A percentile compares a stretch with the other conserved stretches of the same genome.
phyloP scores from a whole-genome alignment of 345 rosid species.

The Moricandia moricandioides region DNA sequence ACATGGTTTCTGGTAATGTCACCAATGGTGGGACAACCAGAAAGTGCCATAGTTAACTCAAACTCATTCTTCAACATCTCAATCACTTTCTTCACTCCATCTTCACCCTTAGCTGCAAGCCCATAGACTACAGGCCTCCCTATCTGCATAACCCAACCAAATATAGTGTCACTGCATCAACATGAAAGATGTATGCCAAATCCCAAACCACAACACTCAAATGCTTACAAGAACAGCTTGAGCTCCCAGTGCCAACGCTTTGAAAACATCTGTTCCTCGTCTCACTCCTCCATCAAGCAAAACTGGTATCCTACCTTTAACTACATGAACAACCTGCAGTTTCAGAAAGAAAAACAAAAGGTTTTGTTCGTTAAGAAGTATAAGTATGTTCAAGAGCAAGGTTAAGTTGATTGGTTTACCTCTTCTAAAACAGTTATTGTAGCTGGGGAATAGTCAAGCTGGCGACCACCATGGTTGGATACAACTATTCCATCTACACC shows the following conservation, averaged over 20 bases:
- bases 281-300: slow-evolving; percentile 83
- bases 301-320: slow-evolving; percentile 71
- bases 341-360: not conserved
- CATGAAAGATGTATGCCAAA: not conserved
- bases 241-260: slow-evolving; percentile 90
- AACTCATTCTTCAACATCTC: slow-evolving; percentile 78
- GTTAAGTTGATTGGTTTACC: slow-evolving; percentile 34
- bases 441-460: slow-evolving; percentile 69
- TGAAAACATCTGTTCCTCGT: slow-evolving; percentile 84
- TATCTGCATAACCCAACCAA: slow-evolving; percentile 49
- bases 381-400: not conserved
- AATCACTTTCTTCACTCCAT: slow-evolving; percentile 57
- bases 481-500: slow-evolving; percentile 71
- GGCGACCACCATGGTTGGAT: slow-evolving; percentile 85
- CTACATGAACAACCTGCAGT: slow-evolving; percentile 66
- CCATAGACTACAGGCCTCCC: slow-evolving; percentile 84
- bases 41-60: slow-evolving; percentile 75
- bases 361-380: not conserved
- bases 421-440: slow-evolving; percentile 67
- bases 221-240: slow-evolving; percentile 77
- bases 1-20: slow-evolving; percentile 66
- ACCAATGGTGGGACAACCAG: slow-evolving; percentile 61
- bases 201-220: not conserved
- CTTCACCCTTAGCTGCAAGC: slow-evolving; percentile 74
- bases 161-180: not conserved